Percentiles rank a stretch among this genome's conserved stretches.
Conservation (phyloP, 2,329 filamentous ascomycete genomes). For the Colletotrichum graminicola region DNA sequence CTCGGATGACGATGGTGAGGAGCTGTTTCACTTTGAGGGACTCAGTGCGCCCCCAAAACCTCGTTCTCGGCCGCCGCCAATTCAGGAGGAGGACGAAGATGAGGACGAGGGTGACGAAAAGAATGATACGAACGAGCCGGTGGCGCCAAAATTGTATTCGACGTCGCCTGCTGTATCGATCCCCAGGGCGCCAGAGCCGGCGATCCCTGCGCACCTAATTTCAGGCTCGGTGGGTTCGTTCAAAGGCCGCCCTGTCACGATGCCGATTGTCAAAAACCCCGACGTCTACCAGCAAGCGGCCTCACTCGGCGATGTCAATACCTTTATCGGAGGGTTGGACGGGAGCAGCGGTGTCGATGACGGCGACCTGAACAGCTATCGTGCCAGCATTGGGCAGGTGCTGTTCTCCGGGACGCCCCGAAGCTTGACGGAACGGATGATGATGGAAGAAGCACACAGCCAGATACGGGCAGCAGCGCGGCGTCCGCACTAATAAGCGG, state of each 20-base stretch:
- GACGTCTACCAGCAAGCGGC: conserved; percentile 62
- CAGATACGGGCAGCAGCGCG: conserved; percentile 44
- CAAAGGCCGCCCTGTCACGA: conserved; percentile 64
- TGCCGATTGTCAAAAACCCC: conserved; percentile 64
- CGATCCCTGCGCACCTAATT: conserved; percentile 44
- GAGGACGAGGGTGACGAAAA: conserved; percentile 49
- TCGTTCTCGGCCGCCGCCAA: conserved; percentile 45
- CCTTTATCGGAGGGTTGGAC: conserved; percentile 66
- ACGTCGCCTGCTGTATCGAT: conserved; percentile 61
- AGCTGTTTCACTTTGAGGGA: conserved; percentile 62
- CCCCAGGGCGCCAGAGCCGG: conserved; percentile 47
- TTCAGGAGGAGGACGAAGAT: conserved; percentile 54
- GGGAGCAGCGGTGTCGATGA: conserved; percentile 64
- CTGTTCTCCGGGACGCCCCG: conserved; percentile 58
- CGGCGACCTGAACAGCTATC: conserved; percentile 58
- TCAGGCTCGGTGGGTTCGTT: conserved; percentile 65
- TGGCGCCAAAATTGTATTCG: conserved; percentile 52
- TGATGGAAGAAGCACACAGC: conserved; percentile 61
- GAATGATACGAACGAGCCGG: conserved; percentile 31
- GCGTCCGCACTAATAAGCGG: conserved; percentile 31
- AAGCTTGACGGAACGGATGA: conserved; percentile 62
- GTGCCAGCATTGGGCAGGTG: conserved; percentile 54
- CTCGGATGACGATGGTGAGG: conserved; percentile 48
- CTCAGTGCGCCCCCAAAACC: conserved; percentile 49
- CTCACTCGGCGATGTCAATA: conserved; percentile 61